Evolutionary conservation across 441 rosid species (phyloP), one percentile per base, ranked within the genome.

Genomic region (Croton laevigatus): DNA sequence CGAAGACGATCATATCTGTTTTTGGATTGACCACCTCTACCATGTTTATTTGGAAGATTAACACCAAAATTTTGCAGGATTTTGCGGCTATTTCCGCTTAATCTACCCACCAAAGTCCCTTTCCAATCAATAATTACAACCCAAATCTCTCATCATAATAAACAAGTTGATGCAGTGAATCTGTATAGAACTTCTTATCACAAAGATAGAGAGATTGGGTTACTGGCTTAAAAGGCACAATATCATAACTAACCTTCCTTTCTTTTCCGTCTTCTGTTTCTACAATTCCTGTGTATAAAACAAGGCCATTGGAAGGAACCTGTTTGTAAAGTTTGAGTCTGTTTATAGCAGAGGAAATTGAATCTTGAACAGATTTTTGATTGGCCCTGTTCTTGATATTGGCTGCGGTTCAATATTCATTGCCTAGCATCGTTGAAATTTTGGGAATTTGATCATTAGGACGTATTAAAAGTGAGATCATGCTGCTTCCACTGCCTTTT

Each of bases 391-490:
- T 88, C 75, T 91, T 91, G 78, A 91, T 91, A 85, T 91, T 91
- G 8, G 97, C 87, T 19, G 94, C 96, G 52, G 97, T 90, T 73
- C 96, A 94, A 66, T 82, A 88, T 73, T 91, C 97, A 73, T 88
- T 92, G 7, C 92, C 92, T n/a, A 91, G 88, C 97, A 91, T 89
- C 83, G 89, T 91, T 4, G 92, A 84, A 53, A 89, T 94, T 68
- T 96, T 88, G 13, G 94, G 74, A 6, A 91, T 77, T 67, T 91
- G 96, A 82, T 91, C 96, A 59, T 83, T 78, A 8, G 96, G 93
- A 46, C 96, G 96, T 89, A 92, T 88, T 63, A 92, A 87, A 38
- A 92, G 94, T 11, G 97, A 92, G 70, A 91, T 91, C 97, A 89
- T 91, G 89, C 97, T 89, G 8, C 93, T 91, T 37, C 93, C 94